Evolutionary conservation across 2,329 filamentous ascomycete genomes (phyloP), one percentile per base, ranked within the genome.

Genomic region (Seiridium unicorne): DNA sequence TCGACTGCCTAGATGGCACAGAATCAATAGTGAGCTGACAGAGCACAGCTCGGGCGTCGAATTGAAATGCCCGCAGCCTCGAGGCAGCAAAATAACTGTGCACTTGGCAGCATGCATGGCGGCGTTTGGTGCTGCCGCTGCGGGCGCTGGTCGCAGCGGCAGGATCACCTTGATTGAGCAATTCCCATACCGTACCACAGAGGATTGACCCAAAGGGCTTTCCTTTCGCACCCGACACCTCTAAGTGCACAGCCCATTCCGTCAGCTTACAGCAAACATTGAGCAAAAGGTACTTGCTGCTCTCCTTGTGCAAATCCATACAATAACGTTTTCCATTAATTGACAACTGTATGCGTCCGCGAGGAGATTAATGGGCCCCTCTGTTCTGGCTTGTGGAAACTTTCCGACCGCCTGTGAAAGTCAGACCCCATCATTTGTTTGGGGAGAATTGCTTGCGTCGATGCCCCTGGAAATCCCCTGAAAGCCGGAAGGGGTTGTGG

Each of bases 321-420:
- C 40, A 55, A 55, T 55, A 55, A 55, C 53, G 53, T 55, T 55
- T 55, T 44, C 53, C 40, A 44, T 55, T 55, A 35, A 55, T 55
- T 55, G 53, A 31, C 46, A 48, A 18, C 18, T 10, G 8, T 8
- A 48, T 48, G 53, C 36, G 26, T 32, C 44, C 44, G 53, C 53
- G 44, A 55, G 53, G 53, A 44, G 53, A 55, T 55, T 18, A 26
- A 55, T 55, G 53, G 26, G 38, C n/a, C 49, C 13, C 35, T 36
- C 18, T 36, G 54, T 36, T 57, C 40, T 57, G 54, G 54, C 54
- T 47, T n/a, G 44, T 47, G 54, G 54, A 57, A 57, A 47, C 42
- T n/a, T 26, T 57, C 32, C 54, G 40, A 57, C 54, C 40, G 34
- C 35, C n/a, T n/a, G 26, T 18, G 31, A 44, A 57, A n/a, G 31